Conservation (phyloP, 2,329 filamentous ascomycete species). For the Aspergillus novoparasiticus region DNA sequence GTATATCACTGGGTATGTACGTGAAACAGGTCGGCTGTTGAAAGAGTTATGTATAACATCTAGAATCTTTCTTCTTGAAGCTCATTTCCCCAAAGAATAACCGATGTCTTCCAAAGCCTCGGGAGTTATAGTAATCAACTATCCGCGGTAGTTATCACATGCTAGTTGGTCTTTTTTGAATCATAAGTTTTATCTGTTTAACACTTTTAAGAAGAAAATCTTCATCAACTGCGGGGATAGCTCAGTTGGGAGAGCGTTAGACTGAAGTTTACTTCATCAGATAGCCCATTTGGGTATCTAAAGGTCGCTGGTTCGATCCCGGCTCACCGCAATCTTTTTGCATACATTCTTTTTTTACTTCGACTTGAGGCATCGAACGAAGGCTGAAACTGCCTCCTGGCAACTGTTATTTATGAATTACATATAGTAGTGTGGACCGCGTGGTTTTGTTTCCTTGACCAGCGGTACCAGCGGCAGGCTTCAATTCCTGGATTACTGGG, state of each 20-base stretch:
- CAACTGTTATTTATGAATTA: too few species aligned
- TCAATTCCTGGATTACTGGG: too few species aligned
- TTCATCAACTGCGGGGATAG: neutral
- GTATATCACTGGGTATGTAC: neutral
- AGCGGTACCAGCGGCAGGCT: too few species aligned
- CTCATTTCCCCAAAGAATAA: neutral
- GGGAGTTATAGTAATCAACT: neutral
- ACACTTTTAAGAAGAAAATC: too few species aligned
- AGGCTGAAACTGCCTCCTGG: too few species aligned
- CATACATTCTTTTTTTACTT: too few species aligned
- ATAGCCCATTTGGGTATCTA: neutral
- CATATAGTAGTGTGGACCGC: too few species aligned
- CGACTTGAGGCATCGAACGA: too few species aligned
- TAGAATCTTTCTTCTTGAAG: neutral
- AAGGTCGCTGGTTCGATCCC: constrained; percentile 1
- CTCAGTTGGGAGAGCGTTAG: constrained; percentile 1
- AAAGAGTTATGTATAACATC: neutral
- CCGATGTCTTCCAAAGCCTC: neutral
- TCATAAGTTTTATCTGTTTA: too few species aligned
- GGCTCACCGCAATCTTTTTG: neutral
- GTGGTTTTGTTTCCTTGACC: too few species aligned
- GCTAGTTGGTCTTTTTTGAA: neutral
- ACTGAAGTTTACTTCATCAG: constrained; percentile 4
- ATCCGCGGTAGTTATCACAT: neutral
- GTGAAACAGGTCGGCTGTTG: too few species aligned